A percentile compares a stretch with the other conserved stretches of the same genome.
These are phyloP conservation scores for Schizopora paradoxa DNA, from an alignment of 1,284 basidiomycete species.

Conservation along the genomic window DNA sequence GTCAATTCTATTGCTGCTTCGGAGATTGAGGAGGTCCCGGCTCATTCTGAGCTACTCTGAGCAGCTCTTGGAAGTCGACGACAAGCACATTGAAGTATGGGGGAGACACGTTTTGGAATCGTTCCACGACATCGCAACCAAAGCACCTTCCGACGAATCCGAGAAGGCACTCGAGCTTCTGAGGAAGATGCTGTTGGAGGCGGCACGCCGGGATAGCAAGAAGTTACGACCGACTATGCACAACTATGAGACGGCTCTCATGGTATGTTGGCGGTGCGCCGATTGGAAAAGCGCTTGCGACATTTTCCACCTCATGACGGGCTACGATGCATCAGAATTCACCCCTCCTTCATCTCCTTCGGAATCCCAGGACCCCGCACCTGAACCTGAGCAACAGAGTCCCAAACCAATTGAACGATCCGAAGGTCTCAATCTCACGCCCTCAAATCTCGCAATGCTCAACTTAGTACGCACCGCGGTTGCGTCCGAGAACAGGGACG, in stretches of 20 bases:
- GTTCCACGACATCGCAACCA: constrained; percentile 38
- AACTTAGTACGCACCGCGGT: constrained; percentile 50
- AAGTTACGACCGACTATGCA: constrained; percentile 42
- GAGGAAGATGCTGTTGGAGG: constrained; percentile 52
- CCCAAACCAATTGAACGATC: constrained; percentile 12
- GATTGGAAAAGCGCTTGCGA: constrained; percentile 57
- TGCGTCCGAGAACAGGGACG: constrained; percentile 39
- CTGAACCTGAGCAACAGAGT: not conserved
- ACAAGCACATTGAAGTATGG: constrained; percentile 47
- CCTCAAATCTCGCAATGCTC: constrained; percentile 45
- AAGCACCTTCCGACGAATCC: constrained; percentile 26
- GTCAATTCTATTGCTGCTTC: constrained; percentile 52
- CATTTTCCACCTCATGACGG: constrained; percentile 23
- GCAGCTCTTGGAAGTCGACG: constrained; percentile 42
- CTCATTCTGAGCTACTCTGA: constrained; percentile 51
- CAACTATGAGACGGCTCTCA: constrained; percentile 54
- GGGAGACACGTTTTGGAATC: constrained; percentile 54
- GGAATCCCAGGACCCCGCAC: not conserved
- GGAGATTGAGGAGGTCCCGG: constrained; percentile 38
- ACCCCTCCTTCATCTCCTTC: not conserved
- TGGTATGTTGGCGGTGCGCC: constrained; percentile 49
- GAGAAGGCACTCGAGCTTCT: constrained; percentile 48
- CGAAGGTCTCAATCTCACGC: constrained; percentile 19
- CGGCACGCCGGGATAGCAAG: constrained; percentile 28
- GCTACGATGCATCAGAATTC: constrained; percentile 6